Evolutionary conservation across 805 yeast genomes (phyloP).

Genomic region (Starmerella lactis-condensi): DNA sequence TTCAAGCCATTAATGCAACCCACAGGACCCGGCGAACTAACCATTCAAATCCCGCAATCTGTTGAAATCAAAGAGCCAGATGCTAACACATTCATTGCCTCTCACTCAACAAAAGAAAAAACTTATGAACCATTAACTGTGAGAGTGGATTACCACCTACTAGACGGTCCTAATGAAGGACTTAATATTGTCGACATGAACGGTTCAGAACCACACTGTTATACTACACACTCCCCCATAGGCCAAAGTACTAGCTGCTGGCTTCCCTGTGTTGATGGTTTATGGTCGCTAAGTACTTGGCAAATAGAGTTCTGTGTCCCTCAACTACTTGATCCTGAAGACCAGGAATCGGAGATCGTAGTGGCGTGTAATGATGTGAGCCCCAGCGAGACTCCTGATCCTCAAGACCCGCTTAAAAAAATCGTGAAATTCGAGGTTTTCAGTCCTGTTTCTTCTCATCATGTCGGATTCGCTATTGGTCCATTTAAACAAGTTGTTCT

Average conservation of each 20-base stretch:
- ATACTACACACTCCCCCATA: slow-evolving; percentile 60
- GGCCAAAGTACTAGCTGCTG: slow-evolving; percentile 82
- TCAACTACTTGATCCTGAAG: slow-evolving; percentile 32
- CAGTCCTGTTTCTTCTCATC: slow-evolving; percentile 83
- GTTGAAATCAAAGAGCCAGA: slow-evolving; percentile 45
- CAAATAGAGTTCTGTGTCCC: slow-evolving; percentile 75
- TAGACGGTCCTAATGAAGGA: slow-evolving; percentile 36
- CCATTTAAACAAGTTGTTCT: slow-evolving; percentile 53
- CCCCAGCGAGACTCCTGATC: slow-evolving; percentile 45
- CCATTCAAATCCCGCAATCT: slow-evolving; percentile 44
- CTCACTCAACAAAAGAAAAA: slow-evolving; percentile 14
- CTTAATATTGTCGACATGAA: slow-evolving; percentile 45
- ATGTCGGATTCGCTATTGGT: slow-evolving; percentile 87
- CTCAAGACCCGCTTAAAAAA: slow-evolving; percentile 56
- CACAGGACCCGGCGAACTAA: slow-evolving; percentile 46
- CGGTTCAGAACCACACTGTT: slow-evolving; percentile 46
- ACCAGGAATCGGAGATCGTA: slow-evolving; percentile 20
- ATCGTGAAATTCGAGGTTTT: slow-evolving; percentile 52
- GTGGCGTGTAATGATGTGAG: slow-evolving; percentile 30
- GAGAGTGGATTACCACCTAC: slow-evolving; percentile 44
- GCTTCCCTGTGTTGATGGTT: slow-evolving; percentile 88
- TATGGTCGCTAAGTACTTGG: slow-evolving; percentile 85
- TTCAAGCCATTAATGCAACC: slow-evolving; percentile 18
- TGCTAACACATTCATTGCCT: slow-evolving; percentile 22
- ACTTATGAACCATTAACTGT: slow-evolving; percentile 54